phyloP scores from a whole-genome alignment of 306 rosid species.

The Senna tora region DNA sequence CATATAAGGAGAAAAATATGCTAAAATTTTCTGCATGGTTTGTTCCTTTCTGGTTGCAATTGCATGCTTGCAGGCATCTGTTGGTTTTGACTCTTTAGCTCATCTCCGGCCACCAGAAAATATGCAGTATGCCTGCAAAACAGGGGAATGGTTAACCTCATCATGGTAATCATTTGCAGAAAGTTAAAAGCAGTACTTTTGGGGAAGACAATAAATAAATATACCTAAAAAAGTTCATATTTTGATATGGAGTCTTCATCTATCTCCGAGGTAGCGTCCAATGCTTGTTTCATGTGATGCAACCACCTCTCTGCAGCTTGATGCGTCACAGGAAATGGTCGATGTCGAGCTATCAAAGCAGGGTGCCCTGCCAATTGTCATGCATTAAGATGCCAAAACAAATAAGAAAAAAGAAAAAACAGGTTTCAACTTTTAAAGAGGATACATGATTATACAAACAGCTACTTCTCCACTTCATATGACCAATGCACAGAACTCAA shows the following conservation, averaged over 20 bases:
- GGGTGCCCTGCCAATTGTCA: conserved; percentile 93
- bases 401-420: no score
- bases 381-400: conserved; percentile 6
- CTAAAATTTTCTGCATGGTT: conserved; percentile 4
- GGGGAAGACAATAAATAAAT: conserved; percentile 13
- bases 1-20: neutral
- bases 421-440: neutral
- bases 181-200: neutral
- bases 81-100: conserved; percentile 45
- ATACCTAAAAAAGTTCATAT: conserved; percentile 74
- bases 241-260: conserved; percentile 70
- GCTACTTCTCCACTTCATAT: neutral
- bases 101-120: conserved; percentile 58
- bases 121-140: conserved; percentile 52
- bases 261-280: conserved; percentile 57
- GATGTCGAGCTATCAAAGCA: conserved; percentile 81
- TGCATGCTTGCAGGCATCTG: conserved; percentile 46
- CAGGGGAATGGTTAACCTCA: neutral
- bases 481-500: neutral
- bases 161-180: neutral
- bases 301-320: conserved; percentile 86
- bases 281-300: conserved; percentile 78
- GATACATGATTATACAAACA: neutral
- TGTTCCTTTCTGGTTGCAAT: conserved; percentile 3
- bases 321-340: conserved; percentile 74